Conservation (phyloP, 2,329 filamentous ascomycete genomes). For the Fusarium sp. region DNA sequence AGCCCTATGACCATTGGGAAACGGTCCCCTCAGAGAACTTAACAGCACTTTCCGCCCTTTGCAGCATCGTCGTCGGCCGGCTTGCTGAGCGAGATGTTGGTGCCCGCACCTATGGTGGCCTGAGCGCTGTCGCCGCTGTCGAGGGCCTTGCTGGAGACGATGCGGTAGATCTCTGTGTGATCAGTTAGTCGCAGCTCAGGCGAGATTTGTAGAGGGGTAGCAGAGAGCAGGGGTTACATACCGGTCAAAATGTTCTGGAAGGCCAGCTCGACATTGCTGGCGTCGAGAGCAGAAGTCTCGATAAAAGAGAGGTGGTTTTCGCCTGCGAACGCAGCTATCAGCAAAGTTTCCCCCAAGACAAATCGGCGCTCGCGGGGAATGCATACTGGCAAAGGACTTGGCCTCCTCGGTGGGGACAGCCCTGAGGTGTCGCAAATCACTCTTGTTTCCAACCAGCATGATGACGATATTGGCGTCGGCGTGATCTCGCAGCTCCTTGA, state of each 20-base stretch:
- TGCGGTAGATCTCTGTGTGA: conserved; percentile 91
- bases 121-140: conserved; percentile 85
- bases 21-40: conserved; percentile 49
- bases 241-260: conserved; percentile 99
- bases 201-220: neutral
- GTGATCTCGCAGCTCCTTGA: conserved; percentile 98
- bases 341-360: conserved; percentile 14
- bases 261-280: conserved; percentile 97
- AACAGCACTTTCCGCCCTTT: conserved; percentile 86
- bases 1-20: conserved; percentile 42
- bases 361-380: conserved; percentile 1
- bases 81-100: conserved; percentile 87
- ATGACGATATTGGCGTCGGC: conserved; percentile 99
- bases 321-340: conserved; percentile 60
- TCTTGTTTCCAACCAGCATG: conserved; percentile 99
- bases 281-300: conserved; percentile 97
- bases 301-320: conserved; percentile 99
- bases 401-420: conserved; percentile 98
- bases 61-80: conserved; percentile 76
- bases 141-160: conserved; percentile 96
- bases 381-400: conserved; percentile 93
- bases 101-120: conserved; percentile 79
- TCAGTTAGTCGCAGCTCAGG: conserved; percentile 24
- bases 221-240: conserved; percentile 55
- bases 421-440: conserved; percentile 97